A percentile compares a stretch with the other conserved stretches of the same genome.
phyloP scores from a whole-genome alignment of 257 asterid genomes.

The Salvia miltiorrhiza region DNA sequence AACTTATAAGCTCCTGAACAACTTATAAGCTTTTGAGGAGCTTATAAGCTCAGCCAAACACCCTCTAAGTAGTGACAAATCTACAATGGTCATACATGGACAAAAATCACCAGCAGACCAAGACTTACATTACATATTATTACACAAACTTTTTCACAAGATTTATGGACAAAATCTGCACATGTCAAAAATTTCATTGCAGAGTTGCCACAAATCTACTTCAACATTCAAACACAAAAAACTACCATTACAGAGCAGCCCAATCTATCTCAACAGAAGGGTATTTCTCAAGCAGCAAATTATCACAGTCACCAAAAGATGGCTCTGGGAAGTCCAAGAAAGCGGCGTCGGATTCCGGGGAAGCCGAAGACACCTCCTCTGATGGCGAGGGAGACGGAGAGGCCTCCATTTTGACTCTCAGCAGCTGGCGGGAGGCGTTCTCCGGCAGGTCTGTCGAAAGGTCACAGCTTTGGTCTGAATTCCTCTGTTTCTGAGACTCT shows the following conservation, averaged over 20 bases:
- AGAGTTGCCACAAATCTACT: constrained; percentile 29
- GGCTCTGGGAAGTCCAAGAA: constrained; percentile 45
- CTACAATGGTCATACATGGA: constrained; percentile 40
- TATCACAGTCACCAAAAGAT: constrained; percentile 25
- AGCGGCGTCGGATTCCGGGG: constrained; percentile 45
- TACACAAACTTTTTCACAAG: neutral
- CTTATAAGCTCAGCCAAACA: too few relatives aligned
- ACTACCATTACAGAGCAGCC: constrained; percentile 46
- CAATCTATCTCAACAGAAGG: constrained; percentile 96
- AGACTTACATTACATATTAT: neutral
- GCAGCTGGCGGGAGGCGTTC: constrained; percentile 13
- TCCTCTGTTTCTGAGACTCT: constrained; percentile 39
- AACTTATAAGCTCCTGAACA: too few relatives aligned
- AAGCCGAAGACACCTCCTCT: constrained; percentile 32
- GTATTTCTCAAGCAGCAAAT: constrained; percentile 50
- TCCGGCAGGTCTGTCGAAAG: constrained; percentile 9
- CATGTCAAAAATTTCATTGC: constrained; percentile 78
- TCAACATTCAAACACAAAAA: neutral
- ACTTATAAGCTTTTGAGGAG: too few relatives aligned
- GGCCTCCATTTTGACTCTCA: constrained; percentile 46
- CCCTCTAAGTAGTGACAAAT: constrained; percentile 15
- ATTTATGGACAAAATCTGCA: constrained; percentile 39
- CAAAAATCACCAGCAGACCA: constrained; percentile 51
- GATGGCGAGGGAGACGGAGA: constrained; percentile 27
- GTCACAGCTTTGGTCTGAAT: constrained; percentile 4